Evolutionary conservation across 78 protist species (phyloP).

Genomic region (Dictyostelium purpureum): DNA sequence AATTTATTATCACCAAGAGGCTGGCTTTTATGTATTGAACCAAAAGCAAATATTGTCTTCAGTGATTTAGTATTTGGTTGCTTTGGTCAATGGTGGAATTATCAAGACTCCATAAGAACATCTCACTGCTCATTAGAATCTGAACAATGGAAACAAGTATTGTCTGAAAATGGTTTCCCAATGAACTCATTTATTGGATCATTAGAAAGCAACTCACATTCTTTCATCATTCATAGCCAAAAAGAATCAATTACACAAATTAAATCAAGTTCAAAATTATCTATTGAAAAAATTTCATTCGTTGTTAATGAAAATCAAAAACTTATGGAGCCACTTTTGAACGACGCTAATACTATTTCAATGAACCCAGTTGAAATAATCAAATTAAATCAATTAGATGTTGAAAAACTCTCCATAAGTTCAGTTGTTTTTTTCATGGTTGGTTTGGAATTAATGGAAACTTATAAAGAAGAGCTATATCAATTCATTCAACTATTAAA

Average conservation of each 20-base stretch:
- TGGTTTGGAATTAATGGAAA: constrained; percentile 4
- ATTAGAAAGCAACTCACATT: neutral
- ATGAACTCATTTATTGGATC: neutral
- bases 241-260: constrained; percentile 11
- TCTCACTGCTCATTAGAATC: constrained; percentile 15
- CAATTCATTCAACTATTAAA: neutral
- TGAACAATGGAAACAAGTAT: constrained; percentile 5
- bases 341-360: too few relatives aligned
- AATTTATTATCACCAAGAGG: constrained; percentile 30
- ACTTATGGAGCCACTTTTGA: too few relatives aligned
- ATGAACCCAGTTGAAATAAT: too few relatives aligned
- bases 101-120: neutral
- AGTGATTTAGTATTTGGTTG: constrained; percentile 61
- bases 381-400: too few relatives aligned
- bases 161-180: constrained; percentile 1
- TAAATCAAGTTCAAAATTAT: neutral
- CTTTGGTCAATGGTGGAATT: constrained; percentile 65
- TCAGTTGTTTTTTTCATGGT: neutral
- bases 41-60: neutral
- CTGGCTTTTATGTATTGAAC: constrained; percentile 35
- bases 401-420: neutral
- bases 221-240: constrained; percentile 30
- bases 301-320: too few relatives aligned
- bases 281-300: neutral
- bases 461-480: neutral